Evolutionary conservation across 2,329 filamentous ascomycete species (phyloP).

Genomic region (Penicillium sp.): DNA sequence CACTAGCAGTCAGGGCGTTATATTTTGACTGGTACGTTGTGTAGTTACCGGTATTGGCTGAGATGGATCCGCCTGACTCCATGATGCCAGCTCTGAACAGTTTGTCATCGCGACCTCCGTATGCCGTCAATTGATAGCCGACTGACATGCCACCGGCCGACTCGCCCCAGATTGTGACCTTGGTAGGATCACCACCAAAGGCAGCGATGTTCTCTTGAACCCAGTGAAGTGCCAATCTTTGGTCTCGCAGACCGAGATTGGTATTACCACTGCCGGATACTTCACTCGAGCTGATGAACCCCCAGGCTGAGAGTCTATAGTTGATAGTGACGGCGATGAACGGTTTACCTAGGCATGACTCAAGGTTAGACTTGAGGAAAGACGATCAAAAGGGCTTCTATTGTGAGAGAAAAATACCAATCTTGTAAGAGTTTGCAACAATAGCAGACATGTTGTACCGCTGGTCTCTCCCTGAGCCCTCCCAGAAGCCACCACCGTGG

Average conservation of each 20-base stretch:
- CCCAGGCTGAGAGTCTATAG: conserved; percentile 56
- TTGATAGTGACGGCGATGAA: conserved; percentile 59
- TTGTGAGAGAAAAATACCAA: conserved; percentile 32
- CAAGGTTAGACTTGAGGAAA: not conserved
- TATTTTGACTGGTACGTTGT: conserved; percentile 54
- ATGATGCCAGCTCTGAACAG: conserved; percentile 58
- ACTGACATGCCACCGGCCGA: conserved; percentile 56
- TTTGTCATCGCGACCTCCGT: conserved; percentile 56
- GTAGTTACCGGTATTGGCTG: conserved; percentile 42
- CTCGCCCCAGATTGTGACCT: conserved; percentile 58
- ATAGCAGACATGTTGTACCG: conserved; percentile 66
- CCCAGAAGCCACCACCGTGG: conserved; percentile 58
- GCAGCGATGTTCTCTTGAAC: conserved; percentile 40
- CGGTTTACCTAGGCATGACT: conserved; percentile 42
- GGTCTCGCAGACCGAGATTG: conserved; percentile 59
- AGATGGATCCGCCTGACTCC: conserved; percentile 56
- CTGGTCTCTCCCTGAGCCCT: conserved; percentile 54
- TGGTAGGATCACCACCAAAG: conserved; percentile 38
- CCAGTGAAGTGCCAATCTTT: conserved; percentile 42
- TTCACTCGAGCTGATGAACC: conserved; percentile 54
- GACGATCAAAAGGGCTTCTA: not conserved
- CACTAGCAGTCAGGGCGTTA: conserved; percentile 60
- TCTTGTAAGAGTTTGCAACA: conserved; percentile 55
- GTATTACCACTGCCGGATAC: conserved; percentile 46
- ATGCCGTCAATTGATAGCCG: conserved; percentile 55